Evolutionary conservation across 768 basidiomycete species (phyloP).

Genomic region (Collybiopsis luxurians): DNA sequence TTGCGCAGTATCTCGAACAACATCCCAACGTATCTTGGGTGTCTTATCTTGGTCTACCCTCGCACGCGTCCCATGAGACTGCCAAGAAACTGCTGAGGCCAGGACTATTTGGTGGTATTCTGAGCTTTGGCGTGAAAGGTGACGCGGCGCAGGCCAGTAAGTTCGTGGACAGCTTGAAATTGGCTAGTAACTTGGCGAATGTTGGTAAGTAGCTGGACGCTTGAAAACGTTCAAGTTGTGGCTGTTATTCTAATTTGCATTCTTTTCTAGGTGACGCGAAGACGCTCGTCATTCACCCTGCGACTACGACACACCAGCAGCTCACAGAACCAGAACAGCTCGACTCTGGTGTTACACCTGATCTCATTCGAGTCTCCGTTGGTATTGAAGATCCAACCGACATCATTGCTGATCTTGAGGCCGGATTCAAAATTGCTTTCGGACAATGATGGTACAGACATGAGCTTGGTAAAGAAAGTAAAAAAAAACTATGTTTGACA

Average conservation of each 20-base stretch:
- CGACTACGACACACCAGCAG: conserved; percentile 60
- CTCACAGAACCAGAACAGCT: conserved; percentile 46
- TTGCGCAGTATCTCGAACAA: conserved; percentile 39
- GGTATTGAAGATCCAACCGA: conserved; percentile 44
- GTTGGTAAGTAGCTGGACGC: conserved; percentile 15
- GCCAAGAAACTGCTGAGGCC: conserved; percentile 28
- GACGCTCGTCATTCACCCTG: conserved; percentile 60
- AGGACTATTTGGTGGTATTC: conserved; percentile 32
- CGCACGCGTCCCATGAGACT: conserved; percentile 30
- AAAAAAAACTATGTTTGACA: too few species aligned
- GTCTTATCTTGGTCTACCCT: conserved; percentile 34
- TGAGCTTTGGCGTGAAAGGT: conserved; percentile 37
- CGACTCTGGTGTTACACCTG: conserved; percentile 48
- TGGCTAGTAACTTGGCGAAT: conserved; percentile 34
- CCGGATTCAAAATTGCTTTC: conserved; percentile 29
- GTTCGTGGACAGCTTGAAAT: conserved; percentile 36
- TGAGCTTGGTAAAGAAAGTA: background rate
- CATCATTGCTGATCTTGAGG: conserved; percentile 46
- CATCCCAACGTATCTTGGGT: conserved; percentile 36
- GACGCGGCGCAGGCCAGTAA: conserved; percentile 23
- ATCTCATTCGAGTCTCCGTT: conserved; percentile 52
- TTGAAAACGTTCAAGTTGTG: background rate
- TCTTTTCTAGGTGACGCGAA: conserved; percentile 43
- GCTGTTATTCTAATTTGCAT: background rate
- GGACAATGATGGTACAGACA: background rate